Evolutionary conservation across 1,284 basidiomycete species (phyloP).

Genomic region (Apiotrichum mycotoxinovorans): DNA sequence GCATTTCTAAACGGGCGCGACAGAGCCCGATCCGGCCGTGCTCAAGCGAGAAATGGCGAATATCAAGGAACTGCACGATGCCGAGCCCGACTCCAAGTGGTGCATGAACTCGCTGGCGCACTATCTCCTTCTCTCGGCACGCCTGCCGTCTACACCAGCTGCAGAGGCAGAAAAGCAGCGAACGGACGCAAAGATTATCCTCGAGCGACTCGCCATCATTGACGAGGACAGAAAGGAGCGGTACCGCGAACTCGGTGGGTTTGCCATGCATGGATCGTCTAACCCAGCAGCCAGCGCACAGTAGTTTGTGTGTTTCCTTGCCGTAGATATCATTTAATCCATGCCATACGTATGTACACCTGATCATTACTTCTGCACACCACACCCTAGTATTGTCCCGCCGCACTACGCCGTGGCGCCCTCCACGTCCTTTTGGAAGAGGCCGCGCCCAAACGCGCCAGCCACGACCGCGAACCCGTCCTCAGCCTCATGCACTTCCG

Average conservation of each 20-base stretch:
- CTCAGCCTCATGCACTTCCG: constrained; percentile 78
- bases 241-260: constrained; percentile 43
- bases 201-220: constrained; percentile 38
- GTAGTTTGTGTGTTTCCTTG: neutral
- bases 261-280: neutral
- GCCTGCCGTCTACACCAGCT: constrained; percentile 15
- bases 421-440: constrained; percentile 39
- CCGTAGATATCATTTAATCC: neutral
- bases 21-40: constrained; percentile 59
- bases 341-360: constrained; percentile 7
- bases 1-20: constrained; percentile 2
- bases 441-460: constrained; percentile 70
- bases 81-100: constrained; percentile 92
- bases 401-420: neutral
- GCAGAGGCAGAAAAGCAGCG: constrained; percentile 5
- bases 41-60: constrained; percentile 72
- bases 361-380: neutral
- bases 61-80: constrained; percentile 80
- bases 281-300: constrained; percentile 9
- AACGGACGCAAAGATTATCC: constrained; percentile 32
- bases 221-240: constrained; percentile 45
- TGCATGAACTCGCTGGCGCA: constrained; percentile 87
- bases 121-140: constrained; percentile 55
- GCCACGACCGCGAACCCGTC: constrained; percentile 78
- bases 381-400: neutral